Evolutionary conservation across 2,329 filamentous ascomycete genomes (phyloP).

Genomic region (Colletotrichum coccodes): DNA sequence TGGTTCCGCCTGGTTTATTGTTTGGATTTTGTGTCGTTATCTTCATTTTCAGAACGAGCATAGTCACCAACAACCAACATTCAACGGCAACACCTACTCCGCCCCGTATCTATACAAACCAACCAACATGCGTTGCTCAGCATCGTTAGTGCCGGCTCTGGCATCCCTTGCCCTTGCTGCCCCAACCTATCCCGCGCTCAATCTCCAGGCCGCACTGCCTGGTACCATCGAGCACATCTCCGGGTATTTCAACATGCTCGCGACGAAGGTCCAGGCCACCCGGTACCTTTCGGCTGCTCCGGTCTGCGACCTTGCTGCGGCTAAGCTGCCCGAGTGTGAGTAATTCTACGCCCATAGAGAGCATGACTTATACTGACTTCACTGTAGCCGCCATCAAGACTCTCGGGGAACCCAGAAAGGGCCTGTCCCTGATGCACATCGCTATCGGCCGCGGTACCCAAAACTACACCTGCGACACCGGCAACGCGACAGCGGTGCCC

Average conservation of each 20-base stretch:
- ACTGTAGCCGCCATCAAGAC: slow-evolving; percentile 59
- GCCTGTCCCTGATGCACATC: slow-evolving; percentile 77
- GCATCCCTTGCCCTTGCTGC: slow-evolving; percentile 56
- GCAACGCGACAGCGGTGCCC: slow-evolving; percentile 70
- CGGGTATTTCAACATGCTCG: slow-evolving; percentile 70
- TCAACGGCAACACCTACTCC: neutral
- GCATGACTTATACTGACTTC: slow-evolving; percentile 39
- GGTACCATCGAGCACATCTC: slow-evolving; percentile 60
- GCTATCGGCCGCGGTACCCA: slow-evolving; percentile 89
- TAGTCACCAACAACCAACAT: slow-evolving; percentile 3
- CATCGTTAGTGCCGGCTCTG: slow-evolving; percentile 57
- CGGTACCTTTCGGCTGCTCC: slow-evolving; percentile 53
- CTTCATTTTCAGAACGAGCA: slow-evolving; percentile 6
- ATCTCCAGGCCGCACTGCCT: slow-evolving; percentile 44
- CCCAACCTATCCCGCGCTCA: slow-evolving; percentile 57
- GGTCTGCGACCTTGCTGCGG: slow-evolving; percentile 64
- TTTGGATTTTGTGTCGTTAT: slow-evolving; percentile 11
- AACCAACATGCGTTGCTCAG: slow-evolving; percentile 61
- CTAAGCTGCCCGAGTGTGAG: slow-evolving; percentile 61
- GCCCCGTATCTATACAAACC: slow-evolving; percentile 20
- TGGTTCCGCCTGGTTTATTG: slow-evolving; percentile 16
- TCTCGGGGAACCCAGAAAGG: slow-evolving; percentile 69
- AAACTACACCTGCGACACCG: slow-evolving; percentile 87
- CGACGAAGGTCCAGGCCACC: slow-evolving; percentile 61
- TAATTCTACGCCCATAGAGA: neutral